phyloP scores from a whole-genome alignment of 2,329 filamentous ascomycete genomes.

The Colletotrichum theobromicola region DNA sequence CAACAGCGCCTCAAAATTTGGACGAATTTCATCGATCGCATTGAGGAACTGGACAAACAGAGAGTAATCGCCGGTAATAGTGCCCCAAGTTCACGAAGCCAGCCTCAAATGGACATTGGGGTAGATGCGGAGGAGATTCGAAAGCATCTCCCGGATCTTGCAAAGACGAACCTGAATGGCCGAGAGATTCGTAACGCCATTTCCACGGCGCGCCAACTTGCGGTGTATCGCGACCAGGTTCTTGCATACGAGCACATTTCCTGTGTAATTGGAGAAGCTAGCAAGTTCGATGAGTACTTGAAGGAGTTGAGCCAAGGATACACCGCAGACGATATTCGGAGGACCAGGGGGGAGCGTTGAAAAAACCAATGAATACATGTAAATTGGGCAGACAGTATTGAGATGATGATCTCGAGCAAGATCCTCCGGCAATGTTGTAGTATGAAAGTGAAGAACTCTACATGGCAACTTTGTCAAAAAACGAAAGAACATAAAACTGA shows the following conservation, averaged over 20 bases:
- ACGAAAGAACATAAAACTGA: no score
- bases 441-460: no score
- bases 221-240: background rate
- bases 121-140: background rate
- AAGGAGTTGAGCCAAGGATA: background rate
- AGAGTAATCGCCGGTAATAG: background rate
- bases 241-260: background rate
- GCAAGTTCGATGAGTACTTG: background rate
- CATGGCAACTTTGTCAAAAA: no score
- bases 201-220: background rate
- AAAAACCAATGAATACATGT: no score
- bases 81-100: no score
- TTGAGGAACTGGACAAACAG: background rate
- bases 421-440: no score
- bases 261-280: background rate
- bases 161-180: background rate
- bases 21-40: background rate
- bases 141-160: background rate
- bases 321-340: background rate
- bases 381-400: no score
- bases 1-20: slow-evolving; percentile 19
- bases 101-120: no score
- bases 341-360: background rate
- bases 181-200: background rate
- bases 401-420: no score